Percentiles rank a stretch among this genome's conserved stretches.
These are phyloP conservation scores for Schizophyllum commune DNA, from an alignment of 1,284 basidiomycete genomes.

Conservation along the genomic window DNA sequence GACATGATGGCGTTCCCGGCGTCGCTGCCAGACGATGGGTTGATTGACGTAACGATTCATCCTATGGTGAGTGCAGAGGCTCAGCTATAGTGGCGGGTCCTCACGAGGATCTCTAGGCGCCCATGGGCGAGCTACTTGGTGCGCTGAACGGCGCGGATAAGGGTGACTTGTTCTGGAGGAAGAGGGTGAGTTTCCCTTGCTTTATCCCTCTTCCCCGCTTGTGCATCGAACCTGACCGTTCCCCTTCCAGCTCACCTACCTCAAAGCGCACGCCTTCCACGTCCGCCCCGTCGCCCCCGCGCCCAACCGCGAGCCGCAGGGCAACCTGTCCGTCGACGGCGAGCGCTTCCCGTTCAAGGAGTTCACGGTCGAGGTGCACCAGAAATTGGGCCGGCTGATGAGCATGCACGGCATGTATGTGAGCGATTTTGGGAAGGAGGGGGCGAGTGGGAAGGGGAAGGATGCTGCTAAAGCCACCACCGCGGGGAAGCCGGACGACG, in stretches of 20 bases:
- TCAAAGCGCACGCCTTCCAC: slow-evolving; percentile 72
- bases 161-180: slow-evolving; percentile 65
- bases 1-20: slow-evolving; percentile 87
- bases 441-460: background rate
- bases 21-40: slow-evolving; percentile 69
- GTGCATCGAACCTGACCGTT: slow-evolving; percentile 1
- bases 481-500: too few species aligned
- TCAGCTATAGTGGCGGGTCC: background rate
- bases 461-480: background rate
- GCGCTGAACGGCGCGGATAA: slow-evolving; percentile 61
- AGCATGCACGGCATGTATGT: slow-evolving; percentile 66
- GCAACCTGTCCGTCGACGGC: slow-evolving; percentile 71
- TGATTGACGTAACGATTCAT: slow-evolving; percentile 75
- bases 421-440: slow-evolving; percentile 33
- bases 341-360: slow-evolving; percentile 76
- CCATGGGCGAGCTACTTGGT: slow-evolving; percentile 49
- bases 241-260: slow-evolving; percentile 60
- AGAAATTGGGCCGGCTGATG: slow-evolving; percentile 60
- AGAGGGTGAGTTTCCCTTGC: slow-evolving; percentile 35
- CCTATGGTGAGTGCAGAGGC: slow-evolving; percentile 36
- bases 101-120: slow-evolving; percentile 30
- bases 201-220: too few species aligned
- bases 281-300: slow-evolving; percentile 49
- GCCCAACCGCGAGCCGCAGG: slow-evolving; percentile 23
- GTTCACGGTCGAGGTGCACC: slow-evolving; percentile 80